A percentile compares a stretch with the other conserved stretches of the same genome.
Conservation (phyloP, 805 yeast genomes). For the Kodamaea leandrae region DNA sequence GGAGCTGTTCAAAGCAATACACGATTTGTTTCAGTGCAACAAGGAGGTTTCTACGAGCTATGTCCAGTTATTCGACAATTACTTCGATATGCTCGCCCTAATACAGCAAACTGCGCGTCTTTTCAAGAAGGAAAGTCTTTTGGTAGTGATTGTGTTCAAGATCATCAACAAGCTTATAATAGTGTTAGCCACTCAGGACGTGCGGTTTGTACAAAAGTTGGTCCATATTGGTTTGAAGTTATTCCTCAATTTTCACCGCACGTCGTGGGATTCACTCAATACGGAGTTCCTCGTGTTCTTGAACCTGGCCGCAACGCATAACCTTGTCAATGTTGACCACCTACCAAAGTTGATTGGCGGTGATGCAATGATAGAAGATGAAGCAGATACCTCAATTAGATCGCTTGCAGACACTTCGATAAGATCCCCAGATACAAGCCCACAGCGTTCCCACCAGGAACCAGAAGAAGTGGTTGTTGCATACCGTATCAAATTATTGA, state of each 20-base stretch:
- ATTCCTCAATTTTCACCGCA: slow-evolving; percentile 31
- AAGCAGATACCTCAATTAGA: slow-evolving; percentile 12
- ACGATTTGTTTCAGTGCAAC: slow-evolving; percentile 23
- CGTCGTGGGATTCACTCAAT: slow-evolving; percentile 42
- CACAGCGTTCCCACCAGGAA: too few species aligned
- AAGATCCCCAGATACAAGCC: too few species aligned
- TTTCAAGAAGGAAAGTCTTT: slow-evolving; percentile 24
- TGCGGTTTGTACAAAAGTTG: slow-evolving; percentile 35
- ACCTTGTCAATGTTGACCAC: slow-evolving; percentile 28
- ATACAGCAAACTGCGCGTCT: slow-evolving; percentile 16
- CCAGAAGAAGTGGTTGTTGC: slow-evolving; percentile 10
- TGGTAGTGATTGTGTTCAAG: slow-evolving; percentile 29
- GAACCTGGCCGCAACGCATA: slow-evolving; percentile 39
- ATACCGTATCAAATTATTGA: slow-evolving; percentile 22
- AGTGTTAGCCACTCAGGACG: slow-evolving; percentile 40
- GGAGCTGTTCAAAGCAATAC: slow-evolving; percentile 20
- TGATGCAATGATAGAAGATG: slow-evolving; percentile 11
- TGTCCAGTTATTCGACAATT: slow-evolving; percentile 18
- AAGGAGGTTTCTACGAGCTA: slow-evolving; percentile 16
- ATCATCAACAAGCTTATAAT: slow-evolving; percentile 47
- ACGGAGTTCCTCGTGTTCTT: slow-evolving; percentile 46
- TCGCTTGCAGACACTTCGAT: slow-evolving; percentile 8
- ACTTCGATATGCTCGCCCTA: slow-evolving; percentile 19
- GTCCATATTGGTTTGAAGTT: slow-evolving; percentile 38
- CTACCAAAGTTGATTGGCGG: slow-evolving; percentile 28